These are phyloP conservation scores for Odonthalia washingtoniensis DNA, from an alignment of 31 red algal genomes.

Conservation along the genomic window DNA sequence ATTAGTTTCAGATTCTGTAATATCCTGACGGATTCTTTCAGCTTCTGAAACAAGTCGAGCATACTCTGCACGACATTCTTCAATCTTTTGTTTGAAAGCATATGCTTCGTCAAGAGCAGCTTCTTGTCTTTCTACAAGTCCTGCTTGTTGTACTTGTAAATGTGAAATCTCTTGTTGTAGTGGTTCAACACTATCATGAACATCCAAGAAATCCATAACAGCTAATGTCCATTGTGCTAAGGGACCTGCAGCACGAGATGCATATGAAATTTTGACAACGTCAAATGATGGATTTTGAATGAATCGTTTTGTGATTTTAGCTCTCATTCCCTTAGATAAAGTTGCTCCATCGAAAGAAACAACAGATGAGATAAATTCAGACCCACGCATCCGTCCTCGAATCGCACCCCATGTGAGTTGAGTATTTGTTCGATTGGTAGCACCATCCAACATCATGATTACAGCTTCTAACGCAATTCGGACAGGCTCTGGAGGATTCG, in stretches of 20 bases:
- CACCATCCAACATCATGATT: conserved; percentile 70
- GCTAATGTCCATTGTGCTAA: conserved; percentile 86
- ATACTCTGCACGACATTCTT: conserved; percentile 68
- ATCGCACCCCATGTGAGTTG: conserved; percentile 70
- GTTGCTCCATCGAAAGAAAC: conserved; percentile 73
- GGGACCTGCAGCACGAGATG: conserved; percentile 78
- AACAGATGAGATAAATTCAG: conserved; percentile 79
- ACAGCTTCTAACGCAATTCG: conserved; percentile 79
- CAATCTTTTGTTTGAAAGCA: conserved; percentile 55
- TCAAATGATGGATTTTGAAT: conserved; percentile 74
- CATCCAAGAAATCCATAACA: conserved; percentile 65
- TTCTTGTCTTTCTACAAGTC: conserved; percentile 65
- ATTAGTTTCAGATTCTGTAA: conserved; percentile 70
- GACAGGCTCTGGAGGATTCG: conserved; percentile 74
- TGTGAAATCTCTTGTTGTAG: conserved; percentile 66
- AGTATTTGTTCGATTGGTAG: conserved; percentile 10
- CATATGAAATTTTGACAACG: conserved; percentile 64
- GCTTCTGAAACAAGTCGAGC: conserved; percentile 73
- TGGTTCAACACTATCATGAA: conserved; percentile 70
- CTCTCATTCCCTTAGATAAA: conserved; percentile 48
- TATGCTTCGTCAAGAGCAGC: conserved; percentile 50
- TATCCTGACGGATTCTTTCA: conserved; percentile 71
- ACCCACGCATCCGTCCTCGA: conserved; percentile 74
- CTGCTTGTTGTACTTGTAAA: conserved; percentile 70
- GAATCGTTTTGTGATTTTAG: conserved; percentile 54